Evolutionary conservation across 2,329 filamentous ascomycete genomes (phyloP), one percentile per base, ranked within the genome.

Genomic region (Epichloe amarillans): DNA sequence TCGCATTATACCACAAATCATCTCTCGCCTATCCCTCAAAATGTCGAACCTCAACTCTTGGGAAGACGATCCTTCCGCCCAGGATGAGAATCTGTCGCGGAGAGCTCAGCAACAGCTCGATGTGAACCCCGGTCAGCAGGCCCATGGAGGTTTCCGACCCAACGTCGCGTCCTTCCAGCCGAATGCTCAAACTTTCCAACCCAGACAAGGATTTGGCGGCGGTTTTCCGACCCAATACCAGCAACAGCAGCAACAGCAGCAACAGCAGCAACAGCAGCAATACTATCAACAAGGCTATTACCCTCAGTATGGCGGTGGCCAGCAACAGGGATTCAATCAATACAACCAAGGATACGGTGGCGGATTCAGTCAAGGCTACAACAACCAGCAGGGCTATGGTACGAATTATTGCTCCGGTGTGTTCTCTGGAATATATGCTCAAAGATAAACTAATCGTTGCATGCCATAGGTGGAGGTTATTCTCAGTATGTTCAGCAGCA

Each of bases 11-110:
- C 26, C 19, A 38, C 4, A 17, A 4, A 3, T 42, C 8, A 8
- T 36, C 30, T 10, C 12, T 37, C 35, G 23, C 51, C 48, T 46
- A 46, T 37, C 30, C 33, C 14, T n/a, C 40, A 57, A 52, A 63
- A 95, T 95, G 89, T 85, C 90, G 61, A 83, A 90, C 68, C 86
- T 88, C 62, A 89, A 95, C 69, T 95, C 89, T 55, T 97, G 93
- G 87, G 90, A 97, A 72, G 88, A 95, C 63, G 87, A 90, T 63
- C 82, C 83, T 62, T 75, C 83, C 50, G 82, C 80, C 56, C 84
- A 88, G 74, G 84, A 90, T 61, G 84, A 87, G 61, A 80, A 80
- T 66, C 80, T 95, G 68, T 80, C 86, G 55, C 82, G 82, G 61
- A 86, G 90, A 74, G 72, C 86, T 38, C 80, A 84, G 61, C 80